Evolutionary conservation across 176 grass and related monocot species (phyloP).

Genomic region (Raddia guianensis): DNA sequence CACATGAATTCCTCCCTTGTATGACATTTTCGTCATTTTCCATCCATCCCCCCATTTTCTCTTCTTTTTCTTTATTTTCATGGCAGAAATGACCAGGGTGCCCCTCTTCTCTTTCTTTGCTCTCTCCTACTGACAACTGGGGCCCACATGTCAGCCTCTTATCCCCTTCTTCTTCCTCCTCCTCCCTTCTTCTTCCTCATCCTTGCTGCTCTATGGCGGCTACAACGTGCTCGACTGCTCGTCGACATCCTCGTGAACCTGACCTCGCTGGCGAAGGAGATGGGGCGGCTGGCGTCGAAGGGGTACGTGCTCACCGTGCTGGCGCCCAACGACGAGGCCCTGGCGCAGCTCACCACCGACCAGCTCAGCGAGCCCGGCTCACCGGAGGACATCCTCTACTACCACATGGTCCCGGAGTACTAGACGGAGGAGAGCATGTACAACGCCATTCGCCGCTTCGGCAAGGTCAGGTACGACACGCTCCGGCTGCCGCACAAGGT

Average conservation of each 20-base stretch:
- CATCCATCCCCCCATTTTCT: no score
- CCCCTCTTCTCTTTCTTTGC: no score
- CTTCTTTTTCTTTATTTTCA: no score
- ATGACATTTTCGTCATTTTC: no score
- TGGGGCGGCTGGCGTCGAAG: constrained; percentile 71
- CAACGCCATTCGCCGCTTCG: constrained; percentile 72
- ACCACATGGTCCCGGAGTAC: constrained; percentile 82
- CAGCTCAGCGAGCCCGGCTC: constrained; percentile 69
- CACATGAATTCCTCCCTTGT: no score
- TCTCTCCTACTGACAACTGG: no score
- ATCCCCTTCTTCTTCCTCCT: no score
- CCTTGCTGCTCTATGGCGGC: constrained; percentile 68
- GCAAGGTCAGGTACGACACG: constrained; percentile 69
- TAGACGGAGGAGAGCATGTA: constrained; percentile 94
- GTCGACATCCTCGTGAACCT: constrained; percentile 86
- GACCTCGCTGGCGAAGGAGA: constrained; percentile 72
- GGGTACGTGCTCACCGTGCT: constrained; percentile 74
- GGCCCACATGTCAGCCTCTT: no score
- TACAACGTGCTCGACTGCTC: constrained; percentile 85
- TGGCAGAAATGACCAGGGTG: no score
- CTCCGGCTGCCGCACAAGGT: constrained; percentile 76
- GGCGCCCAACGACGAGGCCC: constrained; percentile 81
- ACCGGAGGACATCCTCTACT: constrained; percentile 80
- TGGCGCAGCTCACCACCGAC: constrained; percentile 65
- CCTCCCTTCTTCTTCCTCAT: no score